phyloP scores from a whole-genome alignment of 1,284 basidiomycete genomes.

The Grifola frondosa region DNA sequence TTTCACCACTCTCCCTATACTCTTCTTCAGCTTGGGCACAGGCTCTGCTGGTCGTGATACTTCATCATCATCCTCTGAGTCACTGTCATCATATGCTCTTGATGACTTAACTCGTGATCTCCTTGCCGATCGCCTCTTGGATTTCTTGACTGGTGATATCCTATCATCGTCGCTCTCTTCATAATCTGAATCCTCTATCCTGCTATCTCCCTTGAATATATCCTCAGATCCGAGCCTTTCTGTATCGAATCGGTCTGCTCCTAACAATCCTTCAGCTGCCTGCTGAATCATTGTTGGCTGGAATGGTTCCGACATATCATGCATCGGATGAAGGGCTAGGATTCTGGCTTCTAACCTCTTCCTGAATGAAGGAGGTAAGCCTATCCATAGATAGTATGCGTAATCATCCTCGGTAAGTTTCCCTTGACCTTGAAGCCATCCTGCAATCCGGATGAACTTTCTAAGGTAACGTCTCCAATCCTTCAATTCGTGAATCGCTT shows the following conservation, averaged over 20 bases:
- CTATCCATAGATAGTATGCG: conserved; percentile 1
- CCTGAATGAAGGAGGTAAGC: not conserved
- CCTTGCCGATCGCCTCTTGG: not conserved
- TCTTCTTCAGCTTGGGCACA: not conserved
- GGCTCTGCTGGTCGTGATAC: not conserved
- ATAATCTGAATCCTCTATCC: not conserved
- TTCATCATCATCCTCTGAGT: not conserved
- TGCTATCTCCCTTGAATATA: not conserved
- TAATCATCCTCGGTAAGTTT: not conserved
- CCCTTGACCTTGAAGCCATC: conserved; percentile 2
- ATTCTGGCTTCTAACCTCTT: not conserved
- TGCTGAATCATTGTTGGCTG: not conserved
- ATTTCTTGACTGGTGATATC: not conserved
- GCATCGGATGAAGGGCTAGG: not conserved
- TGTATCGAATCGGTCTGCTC: not conserved
- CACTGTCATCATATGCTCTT: not conserved
- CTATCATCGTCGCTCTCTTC: not conserved
- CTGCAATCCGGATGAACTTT: conserved; percentile 1
- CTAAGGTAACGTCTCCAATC: conserved; percentile 1
- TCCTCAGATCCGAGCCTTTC: not conserved
- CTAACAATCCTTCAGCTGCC: not conserved
- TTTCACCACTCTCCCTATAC: not conserved
- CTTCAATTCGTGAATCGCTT: not conserved
- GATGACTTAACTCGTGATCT: not conserved
- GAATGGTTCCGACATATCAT: conserved; percentile 3